Conservation (phyloP, 208 protist genomes). For the Trypanosomatidae sp. region DNA sequence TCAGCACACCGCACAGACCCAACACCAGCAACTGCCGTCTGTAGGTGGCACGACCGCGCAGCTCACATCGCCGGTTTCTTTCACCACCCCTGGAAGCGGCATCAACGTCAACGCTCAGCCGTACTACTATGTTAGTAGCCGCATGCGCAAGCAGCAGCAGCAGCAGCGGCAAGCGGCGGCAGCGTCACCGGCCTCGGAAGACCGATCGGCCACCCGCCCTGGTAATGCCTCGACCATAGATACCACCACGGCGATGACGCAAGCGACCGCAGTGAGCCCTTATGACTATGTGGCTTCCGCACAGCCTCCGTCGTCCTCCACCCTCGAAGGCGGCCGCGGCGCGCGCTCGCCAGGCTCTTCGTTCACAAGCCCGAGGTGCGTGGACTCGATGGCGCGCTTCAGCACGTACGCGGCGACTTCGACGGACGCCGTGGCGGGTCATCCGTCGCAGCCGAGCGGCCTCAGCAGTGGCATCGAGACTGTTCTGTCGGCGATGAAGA, state of each 20-base stretch:
- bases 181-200: constrained; percentile 2
- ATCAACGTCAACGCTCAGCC: constrained; percentile 70
- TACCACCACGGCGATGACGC: neutral
- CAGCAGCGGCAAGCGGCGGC: constrained; percentile 15
- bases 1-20: neutral
- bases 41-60: constrained; percentile 3
- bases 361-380: constrained; percentile 21
- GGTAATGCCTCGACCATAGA: neutral
- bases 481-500: constrained; percentile 20
- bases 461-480: constrained; percentile 13
- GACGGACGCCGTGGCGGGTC: neutral
- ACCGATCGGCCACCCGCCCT: neutral
- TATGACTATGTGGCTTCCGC: neutral
- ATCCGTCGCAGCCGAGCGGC: constrained; percentile 1
- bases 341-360: constrained; percentile 16
- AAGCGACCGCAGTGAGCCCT: neutral
- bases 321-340: neutral
- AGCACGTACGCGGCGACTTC: neutral
- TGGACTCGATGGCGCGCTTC: constrained; percentile 12
- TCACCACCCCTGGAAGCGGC: constrained; percentile 27
- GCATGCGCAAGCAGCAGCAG: constrained; percentile 29
- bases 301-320: neutral
- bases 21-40: constrained; percentile 16
- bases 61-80: constrained; percentile 12
- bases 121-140: constrained; percentile 62